Percentiles rank a stretch among this genome's conserved stretches.
Evolutionary conservation across 805 yeast species (phyloP).

Genomic region (Danielia oregonensis): DNA sequence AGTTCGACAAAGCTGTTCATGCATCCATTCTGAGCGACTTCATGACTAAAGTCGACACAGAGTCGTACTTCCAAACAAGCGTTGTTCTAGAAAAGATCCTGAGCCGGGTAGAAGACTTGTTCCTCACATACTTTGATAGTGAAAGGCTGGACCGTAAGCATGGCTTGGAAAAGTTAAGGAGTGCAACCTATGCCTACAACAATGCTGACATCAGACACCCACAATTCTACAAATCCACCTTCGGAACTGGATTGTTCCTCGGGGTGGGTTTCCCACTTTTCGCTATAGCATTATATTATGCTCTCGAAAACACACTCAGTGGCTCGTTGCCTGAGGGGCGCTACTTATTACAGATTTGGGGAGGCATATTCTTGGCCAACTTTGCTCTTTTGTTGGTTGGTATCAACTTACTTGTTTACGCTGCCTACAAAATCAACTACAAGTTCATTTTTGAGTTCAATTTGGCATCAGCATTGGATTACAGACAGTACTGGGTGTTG

Average conservation of each 20-base stretch:
- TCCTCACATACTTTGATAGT: slow-evolving; percentile 58
- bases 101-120: slow-evolving; percentile 63
- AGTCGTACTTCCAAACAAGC: slow-evolving; percentile 56
- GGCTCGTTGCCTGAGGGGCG: slow-evolving; percentile 51
- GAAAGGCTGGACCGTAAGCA: slow-evolving; percentile 51
- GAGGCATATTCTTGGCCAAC: slow-evolving; percentile 70
- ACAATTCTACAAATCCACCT: slow-evolving; percentile 43
- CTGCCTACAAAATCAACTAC: slow-evolving; percentile 73
- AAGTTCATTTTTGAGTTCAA: slow-evolving; percentile 89
- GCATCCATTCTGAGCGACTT: slow-evolving; percentile 43
- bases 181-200: slow-evolving; percentile 38
- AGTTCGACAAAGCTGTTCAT: slow-evolving; percentile 74
- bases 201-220: slow-evolving; percentile 24
- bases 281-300: slow-evolving; percentile 53
- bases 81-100: slow-evolving; percentile 64
- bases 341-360: slow-evolving; percentile 83
- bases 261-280: slow-evolving; percentile 74
- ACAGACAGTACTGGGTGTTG: slow-evolving; percentile 58
- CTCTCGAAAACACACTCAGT: slow-evolving; percentile 37
- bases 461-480: slow-evolving; percentile 61
- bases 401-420: slow-evolving; percentile 70
- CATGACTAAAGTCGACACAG: slow-evolving; percentile 52
- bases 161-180: slow-evolving; percentile 63
- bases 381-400: slow-evolving; percentile 64
- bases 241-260: slow-evolving; percentile 60